Percentiles rank a stretch among this genome's conserved stretches.
These are phyloP conservation scores for Phytopythium helicoides DNA, from an alignment of 352 stramenopile genomes.

Conservation along the genomic window DNA sequence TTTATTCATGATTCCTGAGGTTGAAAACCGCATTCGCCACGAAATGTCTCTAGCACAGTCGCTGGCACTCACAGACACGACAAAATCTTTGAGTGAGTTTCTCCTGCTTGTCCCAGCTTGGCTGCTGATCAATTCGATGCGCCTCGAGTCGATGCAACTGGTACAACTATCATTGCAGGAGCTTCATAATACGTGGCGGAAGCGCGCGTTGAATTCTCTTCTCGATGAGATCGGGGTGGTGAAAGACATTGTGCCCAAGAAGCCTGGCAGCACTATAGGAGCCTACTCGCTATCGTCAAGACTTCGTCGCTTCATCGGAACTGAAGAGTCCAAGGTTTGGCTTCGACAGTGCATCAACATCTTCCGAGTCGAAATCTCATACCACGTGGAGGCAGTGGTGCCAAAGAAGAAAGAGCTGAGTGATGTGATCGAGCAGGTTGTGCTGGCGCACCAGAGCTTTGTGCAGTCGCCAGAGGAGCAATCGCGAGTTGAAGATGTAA, in stretches of 20 bases:
- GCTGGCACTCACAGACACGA: constrained; percentile 7
- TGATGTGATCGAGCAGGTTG: constrained; percentile 62
- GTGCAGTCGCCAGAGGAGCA: constrained; percentile 49
- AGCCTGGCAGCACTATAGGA: constrained; percentile 5
- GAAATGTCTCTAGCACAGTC: constrained; percentile 61
- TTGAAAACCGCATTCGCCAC: constrained; percentile 86
- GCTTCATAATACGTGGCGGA: constrained; percentile 98
- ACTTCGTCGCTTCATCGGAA: constrained; percentile 64
- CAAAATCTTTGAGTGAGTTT: constrained; percentile 46
- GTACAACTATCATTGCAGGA: constrained; percentile 97
- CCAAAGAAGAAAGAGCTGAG: constrained; percentile 69
- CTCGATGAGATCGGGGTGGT: constrained; percentile 63
- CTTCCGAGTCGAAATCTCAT: constrained; percentile 84
- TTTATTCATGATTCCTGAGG: constrained; percentile 91
- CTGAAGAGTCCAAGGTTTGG: constrained; percentile 34
- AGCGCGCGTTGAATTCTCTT: constrained; percentile 91
- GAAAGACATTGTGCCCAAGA: constrained; percentile 2
- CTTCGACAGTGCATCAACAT: constrained; percentile 66
- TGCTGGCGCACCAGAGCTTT: constrained; percentile 58
- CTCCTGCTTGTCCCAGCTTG: constrained; percentile 89
- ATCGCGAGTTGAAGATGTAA: constrained; percentile 54
- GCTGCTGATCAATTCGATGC: constrained; percentile 99
- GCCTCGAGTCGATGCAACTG: constrained; percentile 99
- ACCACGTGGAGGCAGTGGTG: constrained; percentile 57
- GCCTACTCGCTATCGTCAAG: constrained; percentile 38